These are phyloP conservation scores for Poa annua DNA, from an alignment of 176 grass and related monocot genomes.

Conservation along the genomic window DNA sequence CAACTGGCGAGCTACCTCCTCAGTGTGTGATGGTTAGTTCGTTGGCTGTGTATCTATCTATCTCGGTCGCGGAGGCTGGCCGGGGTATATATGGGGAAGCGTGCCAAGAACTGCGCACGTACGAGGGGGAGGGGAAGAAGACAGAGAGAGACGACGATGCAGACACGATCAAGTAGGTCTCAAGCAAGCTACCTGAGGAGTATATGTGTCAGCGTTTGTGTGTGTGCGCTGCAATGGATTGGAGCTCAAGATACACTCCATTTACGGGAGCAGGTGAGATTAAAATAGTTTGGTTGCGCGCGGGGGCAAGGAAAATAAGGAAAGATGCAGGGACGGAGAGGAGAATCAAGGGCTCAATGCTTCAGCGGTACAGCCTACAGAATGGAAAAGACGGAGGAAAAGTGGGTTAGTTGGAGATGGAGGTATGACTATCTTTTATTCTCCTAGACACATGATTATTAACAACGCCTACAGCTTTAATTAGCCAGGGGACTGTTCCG, in stretches of 20 bases:
- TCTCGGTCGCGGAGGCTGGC: conserved; percentile 38
- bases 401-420: conserved; percentile 56
- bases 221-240: conserved; percentile 61
- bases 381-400: conserved; percentile 29
- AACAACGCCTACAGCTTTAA: neutral
- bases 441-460: conserved; percentile 29
- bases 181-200: conserved; percentile 54
- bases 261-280: conserved; percentile 44
- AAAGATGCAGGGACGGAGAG: neutral
- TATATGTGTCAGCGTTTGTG: neutral
- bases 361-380: conserved; percentile 35
- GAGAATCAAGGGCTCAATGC: conserved; percentile 3
- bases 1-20: conserved; percentile 23
- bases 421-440: conserved; percentile 49
- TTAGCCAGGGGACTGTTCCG: neutral
- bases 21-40: conserved; percentile 26
- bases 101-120: conserved; percentile 57
- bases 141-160: neutral
- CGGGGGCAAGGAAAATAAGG: neutral
- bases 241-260: conserved; percentile 61
- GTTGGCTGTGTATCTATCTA: conserved; percentile 52
- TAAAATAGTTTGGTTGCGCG: conserved; percentile 37
- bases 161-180: conserved; percentile 73
- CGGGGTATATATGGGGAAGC: conserved; percentile 67
- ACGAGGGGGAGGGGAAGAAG: neutral